Evolutionary conservation across 2,329 filamentous ascomycete genomes (phyloP).

Genomic region (Colletotrichum noveboracense): DNA sequence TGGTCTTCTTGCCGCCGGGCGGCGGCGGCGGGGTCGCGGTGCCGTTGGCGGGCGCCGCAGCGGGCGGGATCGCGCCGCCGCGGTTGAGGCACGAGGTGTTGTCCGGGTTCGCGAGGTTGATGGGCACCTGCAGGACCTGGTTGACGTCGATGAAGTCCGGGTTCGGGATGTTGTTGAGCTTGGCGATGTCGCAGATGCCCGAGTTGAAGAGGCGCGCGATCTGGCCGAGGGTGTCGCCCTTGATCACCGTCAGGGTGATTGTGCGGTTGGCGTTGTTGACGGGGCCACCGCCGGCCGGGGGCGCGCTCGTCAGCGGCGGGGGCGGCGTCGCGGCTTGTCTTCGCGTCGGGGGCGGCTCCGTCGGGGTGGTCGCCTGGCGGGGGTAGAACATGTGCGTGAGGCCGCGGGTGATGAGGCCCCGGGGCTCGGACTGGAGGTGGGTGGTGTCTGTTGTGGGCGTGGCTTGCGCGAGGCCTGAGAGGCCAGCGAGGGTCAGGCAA

Average conservation of each 20-base stretch:
- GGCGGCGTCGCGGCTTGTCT: background rate
- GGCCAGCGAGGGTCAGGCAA: background rate
- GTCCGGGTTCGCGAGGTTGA: constrained; percentile 10
- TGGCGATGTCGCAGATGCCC: constrained; percentile 18
- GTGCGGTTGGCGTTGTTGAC: constrained; percentile 1
- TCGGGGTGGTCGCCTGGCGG: background rate
- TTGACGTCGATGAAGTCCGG: constrained; percentile 1
- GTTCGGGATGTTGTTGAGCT: constrained; percentile 6
- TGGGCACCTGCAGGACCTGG: background rate
- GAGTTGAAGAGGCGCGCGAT: constrained; percentile 10
- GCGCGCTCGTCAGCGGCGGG: background rate
- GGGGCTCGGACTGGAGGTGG: background rate
- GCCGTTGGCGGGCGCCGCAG: background rate
- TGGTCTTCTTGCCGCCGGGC: background rate
- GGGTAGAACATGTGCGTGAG: background rate
- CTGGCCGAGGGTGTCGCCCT: constrained; percentile 10
- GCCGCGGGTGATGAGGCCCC: background rate
- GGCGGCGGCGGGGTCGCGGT: background rate
- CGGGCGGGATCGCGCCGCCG: background rate
- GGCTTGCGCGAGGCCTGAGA: background rate
- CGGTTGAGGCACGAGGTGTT: constrained; percentile 9
- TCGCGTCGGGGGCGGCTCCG: background rate
- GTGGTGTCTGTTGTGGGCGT: background rate
- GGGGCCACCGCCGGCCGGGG: background rate
- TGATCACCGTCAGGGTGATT: background rate